These are phyloP conservation scores for Cryptococcus hybrid DNA, from an alignment of 1,284 basidiomycete genomes.

Conservation along the genomic window DNA sequence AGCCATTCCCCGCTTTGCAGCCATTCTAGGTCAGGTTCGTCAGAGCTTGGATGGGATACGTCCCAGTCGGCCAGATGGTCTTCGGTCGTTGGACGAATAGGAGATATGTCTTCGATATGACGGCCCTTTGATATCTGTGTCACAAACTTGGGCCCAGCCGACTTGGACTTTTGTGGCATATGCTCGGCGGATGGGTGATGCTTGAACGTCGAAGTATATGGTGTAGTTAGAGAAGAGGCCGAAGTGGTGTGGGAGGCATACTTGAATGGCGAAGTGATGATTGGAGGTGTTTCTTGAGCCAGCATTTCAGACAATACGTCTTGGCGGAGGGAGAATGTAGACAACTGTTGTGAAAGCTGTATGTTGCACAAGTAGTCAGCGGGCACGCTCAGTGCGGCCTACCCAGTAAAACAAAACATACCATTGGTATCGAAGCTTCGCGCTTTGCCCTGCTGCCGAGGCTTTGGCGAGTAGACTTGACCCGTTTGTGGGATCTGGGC, in stretches of 20 bases:
- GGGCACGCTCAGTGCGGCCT: neutral
- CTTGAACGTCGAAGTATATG: neutral
- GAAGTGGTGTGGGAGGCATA: conserved; percentile 15
- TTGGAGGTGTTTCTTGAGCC: neutral
- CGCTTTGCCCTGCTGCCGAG: conserved; percentile 10
- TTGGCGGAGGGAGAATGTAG: conserved; percentile 38
- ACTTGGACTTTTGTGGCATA: neutral
- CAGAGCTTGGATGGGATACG: conserved; percentile 4
- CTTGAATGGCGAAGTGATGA: conserved; percentile 1
- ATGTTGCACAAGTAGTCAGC: neutral
- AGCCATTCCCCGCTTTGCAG: conserved; percentile 25
- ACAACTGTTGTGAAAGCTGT: conserved; percentile 39
- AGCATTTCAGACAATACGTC: conserved; percentile 14
- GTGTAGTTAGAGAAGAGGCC: neutral
- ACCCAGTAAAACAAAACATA: conserved; percentile 14
- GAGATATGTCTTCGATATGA: neutral
- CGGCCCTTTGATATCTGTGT: neutral
- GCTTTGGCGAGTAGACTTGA: conserved; percentile 20
- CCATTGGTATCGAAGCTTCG: conserved; percentile 43
- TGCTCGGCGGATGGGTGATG: neutral
- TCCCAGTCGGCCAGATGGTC: conserved; percentile 7
- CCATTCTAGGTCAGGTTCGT: conserved; percentile 16
- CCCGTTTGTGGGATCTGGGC: conserved; percentile 35
- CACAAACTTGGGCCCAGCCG: neutral
- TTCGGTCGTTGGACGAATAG: neutral